phyloP scores from a whole-genome alignment of 768 basidiomycete species.

The Agaricus sinodeliciosus region DNA sequence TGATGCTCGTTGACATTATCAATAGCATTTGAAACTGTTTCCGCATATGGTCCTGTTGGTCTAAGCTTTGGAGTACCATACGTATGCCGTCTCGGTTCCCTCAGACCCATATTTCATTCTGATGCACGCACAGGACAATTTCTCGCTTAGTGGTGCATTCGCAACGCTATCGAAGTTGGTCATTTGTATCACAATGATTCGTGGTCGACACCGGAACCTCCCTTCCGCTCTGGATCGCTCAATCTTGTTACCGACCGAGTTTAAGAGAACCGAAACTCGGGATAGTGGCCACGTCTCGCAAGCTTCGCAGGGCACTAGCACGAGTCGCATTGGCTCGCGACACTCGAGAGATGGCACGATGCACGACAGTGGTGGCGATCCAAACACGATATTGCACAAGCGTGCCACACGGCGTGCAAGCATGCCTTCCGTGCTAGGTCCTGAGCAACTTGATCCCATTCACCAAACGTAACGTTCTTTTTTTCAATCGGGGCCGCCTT shows the following conservation, averaged over 20 bases:
- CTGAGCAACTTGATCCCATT: background rate
- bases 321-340: background rate
- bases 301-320: background rate
- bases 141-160: conserved; percentile 75
- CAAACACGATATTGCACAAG: background rate
- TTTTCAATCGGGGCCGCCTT: too few relatives aligned
- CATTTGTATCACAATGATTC: conserved; percentile 84
- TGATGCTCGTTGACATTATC: background rate
- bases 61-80: conserved; percentile 83
- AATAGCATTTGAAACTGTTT: conserved; percentile 80
- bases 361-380: background rate
- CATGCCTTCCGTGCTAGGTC: background rate
- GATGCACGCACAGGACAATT: conserved; percentile 53
- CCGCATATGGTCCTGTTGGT: conserved; percentile 86
- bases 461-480: background rate
- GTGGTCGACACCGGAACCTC: conserved; percentile 85
- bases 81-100: conserved; percentile 34
- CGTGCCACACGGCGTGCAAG: background rate
- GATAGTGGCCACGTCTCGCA: conserved; percentile 5
- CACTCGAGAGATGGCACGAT: background rate
- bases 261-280: conserved; percentile 21
- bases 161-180: conserved; percentile 82
- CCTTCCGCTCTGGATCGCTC: conserved; percentile 88
- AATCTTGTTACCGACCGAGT: conserved; percentile 71
- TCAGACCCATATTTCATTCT: background rate